Evolutionary conservation across 345 rosid genomes (phyloP).

Genomic region (Eucalyptus sp.): DNA sequence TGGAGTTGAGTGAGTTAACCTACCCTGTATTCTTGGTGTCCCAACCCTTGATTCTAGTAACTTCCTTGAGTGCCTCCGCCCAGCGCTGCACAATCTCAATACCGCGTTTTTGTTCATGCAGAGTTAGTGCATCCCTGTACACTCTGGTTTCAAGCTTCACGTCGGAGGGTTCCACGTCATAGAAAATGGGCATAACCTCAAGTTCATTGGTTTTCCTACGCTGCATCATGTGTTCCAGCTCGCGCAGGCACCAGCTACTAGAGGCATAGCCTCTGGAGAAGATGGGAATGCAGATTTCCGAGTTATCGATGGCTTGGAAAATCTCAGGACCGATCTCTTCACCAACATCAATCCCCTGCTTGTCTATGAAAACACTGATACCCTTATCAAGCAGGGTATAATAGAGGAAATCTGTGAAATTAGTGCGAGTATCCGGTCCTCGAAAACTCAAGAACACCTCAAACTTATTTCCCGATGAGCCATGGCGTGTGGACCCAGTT

Average conservation of each 20-base stretch:
- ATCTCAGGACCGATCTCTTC: background rate
- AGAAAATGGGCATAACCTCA: background rate
- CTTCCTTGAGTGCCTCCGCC: background rate
- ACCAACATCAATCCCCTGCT: background rate
- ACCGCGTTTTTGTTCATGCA: background rate
- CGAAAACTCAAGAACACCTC: background rate
- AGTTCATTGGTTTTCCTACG: background rate
- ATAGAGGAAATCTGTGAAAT: background rate
- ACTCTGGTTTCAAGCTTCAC: background rate
- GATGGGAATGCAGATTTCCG: background rate
- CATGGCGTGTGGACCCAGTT: fast-evolving
- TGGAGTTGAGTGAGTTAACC: background rate
- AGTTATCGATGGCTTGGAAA: background rate
- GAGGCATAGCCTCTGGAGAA: background rate
- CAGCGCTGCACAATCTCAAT: background rate
- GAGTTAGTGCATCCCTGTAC: background rate
- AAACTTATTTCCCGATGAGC: fast-evolving
- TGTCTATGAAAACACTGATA: background rate
- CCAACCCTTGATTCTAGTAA: background rate
- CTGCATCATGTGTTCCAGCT: background rate
- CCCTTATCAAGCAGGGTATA: background rate
- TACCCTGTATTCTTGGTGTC: background rate
- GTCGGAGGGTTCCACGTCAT: background rate
- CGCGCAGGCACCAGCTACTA: background rate
- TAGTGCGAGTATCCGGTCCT: background rate